phyloP scores from a whole-genome alignment of 2,329 filamentous ascomycete species.

The Neocatenulostroma microsporum region DNA sequence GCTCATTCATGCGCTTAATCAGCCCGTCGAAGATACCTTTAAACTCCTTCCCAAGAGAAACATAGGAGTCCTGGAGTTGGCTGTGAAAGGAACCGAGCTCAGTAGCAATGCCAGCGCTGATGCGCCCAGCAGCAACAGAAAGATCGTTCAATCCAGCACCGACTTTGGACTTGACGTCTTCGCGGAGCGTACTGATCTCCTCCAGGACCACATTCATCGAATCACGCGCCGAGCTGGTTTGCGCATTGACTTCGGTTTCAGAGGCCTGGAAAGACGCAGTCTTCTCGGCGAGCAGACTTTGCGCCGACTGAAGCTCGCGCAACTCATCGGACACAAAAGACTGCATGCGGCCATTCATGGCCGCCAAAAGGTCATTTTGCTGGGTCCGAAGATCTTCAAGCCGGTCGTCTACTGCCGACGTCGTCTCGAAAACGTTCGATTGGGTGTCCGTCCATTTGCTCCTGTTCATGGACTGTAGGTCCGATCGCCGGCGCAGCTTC shows the following conservation, averaged over 20 bases:
- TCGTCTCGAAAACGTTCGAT: slow-evolving; percentile 66
- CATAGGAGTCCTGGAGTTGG: slow-evolving; percentile 78
- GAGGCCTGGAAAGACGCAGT: slow-evolving; percentile 60
- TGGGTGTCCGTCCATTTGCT: slow-evolving; percentile 71
- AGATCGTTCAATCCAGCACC: slow-evolving; percentile 77
- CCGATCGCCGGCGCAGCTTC: slow-evolving; percentile 78
- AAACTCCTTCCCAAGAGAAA: slow-evolving; percentile 74
- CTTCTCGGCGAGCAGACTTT: slow-evolving; percentile 62
- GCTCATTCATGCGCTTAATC: slow-evolving; percentile 62
- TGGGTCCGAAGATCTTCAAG: slow-evolving; percentile 64
- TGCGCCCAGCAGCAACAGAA: slow-evolving; percentile 75
- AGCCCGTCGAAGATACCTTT: slow-evolving; percentile 78
- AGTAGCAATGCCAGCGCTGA: slow-evolving; percentile 78
- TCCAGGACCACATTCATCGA: slow-evolving; percentile 88
- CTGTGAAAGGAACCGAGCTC: slow-evolving; percentile 80
- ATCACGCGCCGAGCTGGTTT: slow-evolving; percentile 63
- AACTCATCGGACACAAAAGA: slow-evolving; percentile 69
- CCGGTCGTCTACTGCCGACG: slow-evolving; percentile 65
- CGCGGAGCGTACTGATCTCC: slow-evolving; percentile 82
- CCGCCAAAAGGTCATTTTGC: slow-evolving; percentile 63
- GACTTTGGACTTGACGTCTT: slow-evolving; percentile 79
- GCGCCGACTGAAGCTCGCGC: slow-evolving; percentile 60
- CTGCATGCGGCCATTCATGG: slow-evolving; percentile 64
- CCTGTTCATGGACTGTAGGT: slow-evolving; percentile 72
- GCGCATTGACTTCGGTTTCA: slow-evolving; percentile 58